phyloP scores from a whole-genome alignment of 73 alveolate species.

The Paramecium sexaurelia region DNA sequence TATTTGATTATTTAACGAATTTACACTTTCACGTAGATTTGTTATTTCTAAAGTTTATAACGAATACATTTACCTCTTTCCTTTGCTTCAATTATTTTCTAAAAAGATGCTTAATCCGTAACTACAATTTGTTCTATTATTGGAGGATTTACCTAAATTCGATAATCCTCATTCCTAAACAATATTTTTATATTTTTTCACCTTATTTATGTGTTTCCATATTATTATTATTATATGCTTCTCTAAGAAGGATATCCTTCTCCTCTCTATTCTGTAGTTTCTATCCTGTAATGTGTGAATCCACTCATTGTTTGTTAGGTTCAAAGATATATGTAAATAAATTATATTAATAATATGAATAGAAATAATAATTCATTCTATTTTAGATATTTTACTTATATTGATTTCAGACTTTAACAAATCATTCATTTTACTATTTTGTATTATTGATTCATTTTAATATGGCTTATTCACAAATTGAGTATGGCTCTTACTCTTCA shows the following conservation, averaged over 20 bases:
- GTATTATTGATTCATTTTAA: not conserved
- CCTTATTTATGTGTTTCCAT: not conserved
- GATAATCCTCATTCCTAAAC: not conserved
- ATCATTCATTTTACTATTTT: not conserved
- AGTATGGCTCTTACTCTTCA: slow-evolving; percentile 22
- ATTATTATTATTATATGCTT: not conserved
- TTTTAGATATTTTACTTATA: slow-evolving; percentile 50
- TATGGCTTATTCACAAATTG: not conserved
- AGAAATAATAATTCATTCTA: slow-evolving; percentile 34
- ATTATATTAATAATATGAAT: slow-evolving; percentile 17
- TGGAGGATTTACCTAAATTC: not conserved
- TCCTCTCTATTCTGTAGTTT: not conserved
- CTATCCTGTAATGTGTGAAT: slow-evolving; percentile 26
- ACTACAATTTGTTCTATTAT: not conserved
- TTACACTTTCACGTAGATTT: slow-evolving; percentile 16
- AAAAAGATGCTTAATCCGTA: not conserved
- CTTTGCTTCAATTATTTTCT: slow-evolving; percentile 12
- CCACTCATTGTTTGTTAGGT: not conserved
- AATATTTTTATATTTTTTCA: not conserved
- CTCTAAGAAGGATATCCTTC: not conserved
- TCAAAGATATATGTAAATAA: not conserved
- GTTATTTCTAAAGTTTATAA: slow-evolving; percentile 2
- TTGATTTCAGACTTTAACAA: not conserved
- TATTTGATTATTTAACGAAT: slow-evolving; percentile 27
- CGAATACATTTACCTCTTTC: slow-evolving; percentile 43